These are phyloP conservation scores for Quercus phellos DNA, from an alignment of 331 rosid species.

Conservation along the genomic window DNA sequence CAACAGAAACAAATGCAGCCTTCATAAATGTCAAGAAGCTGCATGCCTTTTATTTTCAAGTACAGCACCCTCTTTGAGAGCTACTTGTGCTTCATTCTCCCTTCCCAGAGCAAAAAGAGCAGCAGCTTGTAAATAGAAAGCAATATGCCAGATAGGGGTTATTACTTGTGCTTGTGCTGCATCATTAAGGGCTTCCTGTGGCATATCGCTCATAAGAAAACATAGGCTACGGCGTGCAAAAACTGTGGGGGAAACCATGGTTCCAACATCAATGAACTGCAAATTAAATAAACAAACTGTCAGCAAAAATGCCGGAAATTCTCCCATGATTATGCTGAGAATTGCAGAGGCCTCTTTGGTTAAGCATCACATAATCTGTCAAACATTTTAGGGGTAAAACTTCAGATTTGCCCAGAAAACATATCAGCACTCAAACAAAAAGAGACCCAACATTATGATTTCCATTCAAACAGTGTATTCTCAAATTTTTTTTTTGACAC, in stretches of 20 bases:
- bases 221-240: conserved; percentile 84
- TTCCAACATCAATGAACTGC: conserved; percentile 82
- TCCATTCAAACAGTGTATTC: background rate
- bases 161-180: conserved; percentile 70
- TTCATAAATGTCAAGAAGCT: conserved; percentile 27
- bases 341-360: background rate
- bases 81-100: conserved; percentile 63
- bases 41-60: conserved; percentile 53
- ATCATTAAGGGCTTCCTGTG: conserved; percentile 73
- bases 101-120: conserved; percentile 57
- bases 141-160: conserved; percentile 74
- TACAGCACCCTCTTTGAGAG: conserved; percentile 69
- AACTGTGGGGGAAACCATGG: conserved; percentile 80
- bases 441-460: background rate
- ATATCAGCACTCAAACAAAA: background rate
- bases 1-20: conserved; percentile 8
- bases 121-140: conserved; percentile 73
- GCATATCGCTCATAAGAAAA: conserved; percentile 60
- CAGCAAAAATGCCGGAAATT: conserved; percentile 18
- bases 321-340: background rate
- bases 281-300: conserved; percentile 21
- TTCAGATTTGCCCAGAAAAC: background rate
- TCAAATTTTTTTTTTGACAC: background rate
- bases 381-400: background rate
- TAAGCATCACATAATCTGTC: background rate